These are phyloP conservation scores for Balakata baccata DNA, from an alignment of 345 rosid genomes.

Conservation along the genomic window DNA sequence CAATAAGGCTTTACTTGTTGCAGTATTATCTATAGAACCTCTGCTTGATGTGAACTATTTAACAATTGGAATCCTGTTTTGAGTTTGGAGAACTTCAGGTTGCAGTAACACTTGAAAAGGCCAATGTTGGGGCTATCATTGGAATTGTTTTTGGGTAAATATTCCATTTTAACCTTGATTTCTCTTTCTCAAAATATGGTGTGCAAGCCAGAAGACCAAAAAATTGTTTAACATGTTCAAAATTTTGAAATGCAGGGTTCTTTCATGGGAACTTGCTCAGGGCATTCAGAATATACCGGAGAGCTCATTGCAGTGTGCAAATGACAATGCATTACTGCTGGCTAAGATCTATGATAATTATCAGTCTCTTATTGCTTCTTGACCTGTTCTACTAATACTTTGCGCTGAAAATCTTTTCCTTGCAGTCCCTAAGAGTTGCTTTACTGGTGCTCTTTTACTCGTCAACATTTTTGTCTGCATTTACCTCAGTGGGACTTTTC, in stretches of 20 bases:
- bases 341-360: conserved; percentile 44
- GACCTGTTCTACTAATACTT: background rate
- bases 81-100: conserved; percentile 97
- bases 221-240: background rate
- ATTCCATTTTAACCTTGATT: conserved; percentile 8
- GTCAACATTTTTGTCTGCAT: conserved; percentile 59
- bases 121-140: conserved; percentile 69
- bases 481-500: conserved; percentile 58
- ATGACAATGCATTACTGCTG: conserved; percentile 76
- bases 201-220: background rate
- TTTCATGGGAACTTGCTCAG: conserved; percentile 78
- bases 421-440: conserved; percentile 84
- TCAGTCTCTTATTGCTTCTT: conserved; percentile 6
- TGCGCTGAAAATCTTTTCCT: conserved; percentile 17
- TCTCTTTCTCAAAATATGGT: conserved; percentile 1
- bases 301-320: conserved; percentile 81
- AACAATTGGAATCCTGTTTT: conserved; percentile 17
- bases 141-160: conserved; percentile 68
- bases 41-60: background rate
- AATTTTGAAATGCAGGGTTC: conserved; percentile 47
- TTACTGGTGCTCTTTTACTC: conserved; percentile 58
- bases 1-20: background rate
- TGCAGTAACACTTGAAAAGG: conserved; percentile 64
- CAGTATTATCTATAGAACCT: conserved; percentile 4
- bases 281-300: conserved; percentile 75